A percentile compares a stretch with the other conserved stretches of the same genome.
phyloP scores from a whole-genome alignment of 495 filamentous ascomycete species.

The Bombardia bombarda region DNA sequence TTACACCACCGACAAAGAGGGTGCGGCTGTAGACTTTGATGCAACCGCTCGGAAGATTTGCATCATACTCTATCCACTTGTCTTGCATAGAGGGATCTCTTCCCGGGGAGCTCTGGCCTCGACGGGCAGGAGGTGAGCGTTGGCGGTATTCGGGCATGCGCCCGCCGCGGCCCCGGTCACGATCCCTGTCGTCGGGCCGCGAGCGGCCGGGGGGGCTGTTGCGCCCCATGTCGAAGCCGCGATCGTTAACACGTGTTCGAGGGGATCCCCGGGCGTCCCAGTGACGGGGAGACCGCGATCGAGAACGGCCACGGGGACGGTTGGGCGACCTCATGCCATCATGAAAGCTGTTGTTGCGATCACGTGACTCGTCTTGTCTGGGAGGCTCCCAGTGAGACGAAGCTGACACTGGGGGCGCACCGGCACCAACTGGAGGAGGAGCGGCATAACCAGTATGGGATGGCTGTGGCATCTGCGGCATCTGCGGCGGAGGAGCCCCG shows the following conservation, averaged over 20 bases:
- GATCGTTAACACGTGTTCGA: conserved; percentile 31
- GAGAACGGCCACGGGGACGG: conserved; percentile 63
- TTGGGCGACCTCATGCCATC: conserved; percentile 44
- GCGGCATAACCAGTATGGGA: conserved; percentile 19
- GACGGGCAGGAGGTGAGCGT: conserved; percentile 63
- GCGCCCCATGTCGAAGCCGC: conserved; percentile 33
- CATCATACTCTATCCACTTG: conserved; percentile 79
- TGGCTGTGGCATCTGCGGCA: conserved; percentile 16
- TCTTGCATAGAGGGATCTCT: conserved; percentile 29
- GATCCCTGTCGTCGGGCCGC: conserved; percentile 43
- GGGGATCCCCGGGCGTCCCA: conserved; percentile 47
- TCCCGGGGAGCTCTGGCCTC: conserved; percentile 51
- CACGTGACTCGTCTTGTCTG: conserved; percentile 48
- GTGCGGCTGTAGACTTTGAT: conserved; percentile 96
- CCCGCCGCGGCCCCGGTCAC: conserved; percentile 44
- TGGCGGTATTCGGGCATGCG: conserved; percentile 69
- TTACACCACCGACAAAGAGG: conserved; percentile 93
- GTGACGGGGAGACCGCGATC: conserved; percentile 62
- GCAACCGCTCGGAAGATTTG: conserved; percentile 56
- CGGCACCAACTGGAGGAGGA: conserved; percentile 17
- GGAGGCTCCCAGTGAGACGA: conserved; percentile 30
- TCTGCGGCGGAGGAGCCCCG: conserved; percentile 7
- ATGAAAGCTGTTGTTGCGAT: conserved; percentile 49
- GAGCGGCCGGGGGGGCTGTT: conserved; percentile 40
- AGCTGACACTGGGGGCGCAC: conserved; percentile 19